Evolutionary conservation across 768 basidiomycete species (phyloP), one percentile per base, ranked within the genome.

Genomic region (Mycena rosella): DNA sequence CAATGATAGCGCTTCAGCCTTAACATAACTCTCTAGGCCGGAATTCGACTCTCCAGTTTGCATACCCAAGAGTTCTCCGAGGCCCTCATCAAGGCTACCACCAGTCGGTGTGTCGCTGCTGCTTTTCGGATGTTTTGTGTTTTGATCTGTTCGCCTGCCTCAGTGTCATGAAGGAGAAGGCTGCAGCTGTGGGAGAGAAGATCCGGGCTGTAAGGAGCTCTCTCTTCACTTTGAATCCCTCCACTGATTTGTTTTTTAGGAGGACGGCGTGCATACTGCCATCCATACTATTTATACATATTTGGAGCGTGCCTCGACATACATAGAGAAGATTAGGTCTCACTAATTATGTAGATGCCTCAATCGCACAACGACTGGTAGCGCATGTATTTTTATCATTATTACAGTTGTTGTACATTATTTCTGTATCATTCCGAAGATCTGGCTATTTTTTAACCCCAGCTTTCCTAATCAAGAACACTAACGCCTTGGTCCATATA

Each of bases 121-220:
- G 14, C 44, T 20, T 60, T 18, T 32, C 44, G n/a, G 24, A 26
- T 17, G 2, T 0, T 6, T 18, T 6, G 20, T 38, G 30, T n/a
- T 51, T n/a, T 52, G 32, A 51, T 58, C 38, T 6, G 22, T 29
- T 40, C 20, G 60, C 29, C 60, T n/a, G 17, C 38, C 49, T 3
- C 68, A 87, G 84, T 7, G 75, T 83, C 45, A 90, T 91, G 87
- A 88, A 85, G 63, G 88, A 89, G 77, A 89, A 86, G 67, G 89
- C 90, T 7, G 81, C 82, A 5, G 74, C 78, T 32, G 75, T 82
- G 2, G 82, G 81, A 6, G 77, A 78, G 64, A 77, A 63, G 65
- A 81, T 83, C 49, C 66, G 80, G 56, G 69, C 75, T 49, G 81
- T 81, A 52, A 58, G 79, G 5, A 22, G 20, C 20, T 61, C 53